Evolutionary conservation across 2,329 filamentous ascomycete genomes (phyloP).

Genomic region (Lachnellula subtilissima): DNA sequence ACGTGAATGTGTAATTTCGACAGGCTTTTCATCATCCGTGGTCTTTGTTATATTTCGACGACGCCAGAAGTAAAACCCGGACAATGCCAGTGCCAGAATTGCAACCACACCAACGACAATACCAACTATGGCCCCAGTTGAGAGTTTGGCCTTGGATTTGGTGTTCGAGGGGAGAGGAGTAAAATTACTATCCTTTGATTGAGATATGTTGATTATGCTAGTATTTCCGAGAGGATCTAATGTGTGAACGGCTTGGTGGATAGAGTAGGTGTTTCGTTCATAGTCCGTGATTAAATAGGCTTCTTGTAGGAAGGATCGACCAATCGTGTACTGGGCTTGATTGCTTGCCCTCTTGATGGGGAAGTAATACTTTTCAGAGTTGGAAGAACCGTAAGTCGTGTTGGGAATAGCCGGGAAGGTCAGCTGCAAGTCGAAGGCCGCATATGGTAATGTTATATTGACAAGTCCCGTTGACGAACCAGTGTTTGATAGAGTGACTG

Average conservation of each 20-base stretch:
- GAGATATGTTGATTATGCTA: constrained; percentile 21
- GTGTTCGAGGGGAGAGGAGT: constrained; percentile 7
- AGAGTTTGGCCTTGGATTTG: constrained; percentile 7
- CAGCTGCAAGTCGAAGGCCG: constrained; percentile 30
- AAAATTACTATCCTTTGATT: constrained; percentile 24
- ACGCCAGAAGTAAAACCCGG: constrained; percentile 14
- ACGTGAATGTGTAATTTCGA: constrained; percentile 33
- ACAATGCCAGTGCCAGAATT: constrained; percentile 5
- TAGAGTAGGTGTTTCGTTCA: constrained; percentile 29
- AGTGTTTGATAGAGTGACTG: constrained; percentile 51
- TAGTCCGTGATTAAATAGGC: constrained; percentile 34
- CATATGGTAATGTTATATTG: constrained; percentile 32
- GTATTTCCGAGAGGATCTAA: constrained; percentile 20
- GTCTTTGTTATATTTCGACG: constrained; percentile 25
- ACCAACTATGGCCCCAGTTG: constrained; percentile 23
- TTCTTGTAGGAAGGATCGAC: constrained; percentile 33
- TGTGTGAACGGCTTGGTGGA: constrained; percentile 30
- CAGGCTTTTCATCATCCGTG: constrained; percentile 12
- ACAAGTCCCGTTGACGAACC: constrained; percentile 39
- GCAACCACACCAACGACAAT: constrained; percentile 20
- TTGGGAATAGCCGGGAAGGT: constrained; percentile 29
- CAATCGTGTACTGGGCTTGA: constrained; percentile 31
- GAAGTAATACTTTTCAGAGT: constrained; percentile 36
- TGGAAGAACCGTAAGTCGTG: constrained; percentile 42
- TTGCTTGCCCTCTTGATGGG: constrained; percentile 28